Evolutionary conservation across 2,329 filamentous ascomycete genomes (phyloP).

Genomic region (Neofusicoccum ribis): DNA sequence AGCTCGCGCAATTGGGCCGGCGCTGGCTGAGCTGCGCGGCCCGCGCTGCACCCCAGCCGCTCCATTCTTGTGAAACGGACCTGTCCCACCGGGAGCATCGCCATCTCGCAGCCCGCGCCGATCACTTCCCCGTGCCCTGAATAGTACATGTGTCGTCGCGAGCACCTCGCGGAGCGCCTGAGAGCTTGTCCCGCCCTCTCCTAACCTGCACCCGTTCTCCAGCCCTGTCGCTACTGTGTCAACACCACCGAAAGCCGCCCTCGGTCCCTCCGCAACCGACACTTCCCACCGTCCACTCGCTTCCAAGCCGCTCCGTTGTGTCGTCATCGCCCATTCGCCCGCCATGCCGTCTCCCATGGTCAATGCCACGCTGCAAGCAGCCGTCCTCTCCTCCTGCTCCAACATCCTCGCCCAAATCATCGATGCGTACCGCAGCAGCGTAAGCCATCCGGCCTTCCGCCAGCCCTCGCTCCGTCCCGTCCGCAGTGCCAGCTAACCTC

Average conservation of each 20-base stretch:
- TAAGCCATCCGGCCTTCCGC: neutral
- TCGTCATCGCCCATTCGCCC: constrained; percentile 28
- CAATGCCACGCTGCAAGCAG: constrained; percentile 25
- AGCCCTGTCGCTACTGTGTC: constrained; percentile 12
- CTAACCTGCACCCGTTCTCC: neutral
- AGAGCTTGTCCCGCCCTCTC: constrained; percentile 11
- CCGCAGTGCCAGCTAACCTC: neutral
- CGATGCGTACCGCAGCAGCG: constrained; percentile 36
- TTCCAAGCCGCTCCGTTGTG: neutral
- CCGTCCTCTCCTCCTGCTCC: constrained; percentile 38
- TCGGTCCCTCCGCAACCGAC: neutral
- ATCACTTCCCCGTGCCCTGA: constrained; percentile 15
- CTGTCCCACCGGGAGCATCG: neutral
- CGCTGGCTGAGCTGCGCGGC: neutral
- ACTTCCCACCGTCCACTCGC: constrained; percentile 16
- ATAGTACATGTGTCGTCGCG: constrained; percentile 2
- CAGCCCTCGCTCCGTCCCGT: neutral
- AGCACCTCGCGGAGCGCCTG: neutral
- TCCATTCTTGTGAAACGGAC: constrained; percentile 11
- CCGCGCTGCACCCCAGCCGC: constrained; percentile 8
- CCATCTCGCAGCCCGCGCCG: constrained; percentile 11
- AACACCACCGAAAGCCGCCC: neutral
- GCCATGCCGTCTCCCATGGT: constrained; percentile 30
- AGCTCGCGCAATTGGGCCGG: neutral
- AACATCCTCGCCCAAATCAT: constrained; percentile 40